Evolutionary conservation across 768 basidiomycete genomes (phyloP).

Genomic region (Psilocybe cubensis): DNA sequence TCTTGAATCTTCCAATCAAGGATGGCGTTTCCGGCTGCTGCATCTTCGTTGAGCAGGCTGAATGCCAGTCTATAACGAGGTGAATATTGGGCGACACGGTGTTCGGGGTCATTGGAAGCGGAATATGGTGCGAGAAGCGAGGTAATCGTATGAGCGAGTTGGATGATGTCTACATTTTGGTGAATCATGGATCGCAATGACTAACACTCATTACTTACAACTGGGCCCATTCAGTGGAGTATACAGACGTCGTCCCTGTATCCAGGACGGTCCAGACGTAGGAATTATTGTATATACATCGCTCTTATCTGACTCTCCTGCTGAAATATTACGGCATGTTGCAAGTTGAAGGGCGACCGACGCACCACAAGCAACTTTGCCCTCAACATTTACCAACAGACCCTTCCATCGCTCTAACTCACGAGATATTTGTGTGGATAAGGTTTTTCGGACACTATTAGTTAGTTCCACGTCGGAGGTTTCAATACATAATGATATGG

Average conservation of each 20-base stretch:
- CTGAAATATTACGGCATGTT: neutral
- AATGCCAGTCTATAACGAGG: conserved; percentile 88
- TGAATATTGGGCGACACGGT: conserved; percentile 74
- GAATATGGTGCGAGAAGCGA: conserved; percentile 45
- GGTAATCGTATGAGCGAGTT: conserved; percentile 34
- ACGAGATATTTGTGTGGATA: conserved; percentile 6
- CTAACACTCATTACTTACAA: conserved; percentile 18
- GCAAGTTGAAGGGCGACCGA: neutral
- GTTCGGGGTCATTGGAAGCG: conserved; percentile 40
- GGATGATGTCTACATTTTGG: conserved; percentile 16
- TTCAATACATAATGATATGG: conserved; percentile 47
- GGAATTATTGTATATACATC: conserved; percentile 15
- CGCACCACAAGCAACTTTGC: conserved; percentile 37
- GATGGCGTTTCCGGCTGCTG: conserved; percentile 61
- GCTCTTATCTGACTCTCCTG: conserved; percentile 2
- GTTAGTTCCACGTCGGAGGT: conserved; percentile 13
- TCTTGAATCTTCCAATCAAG: conserved; percentile 73
- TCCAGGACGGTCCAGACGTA: conserved; percentile 4
- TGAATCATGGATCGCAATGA: neutral
- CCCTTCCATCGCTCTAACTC: conserved; percentile 43
- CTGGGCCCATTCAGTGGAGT: conserved; percentile 28
- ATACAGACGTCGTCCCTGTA: conserved; percentile 31
- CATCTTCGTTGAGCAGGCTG: conserved; percentile 90
- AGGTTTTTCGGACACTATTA: conserved; percentile 6
- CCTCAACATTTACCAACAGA: conserved; percentile 38